Evolutionary conservation across 805 yeast genomes (phyloP), one percentile per base, ranked within the genome.

Genomic region (Kodamaea restingae): DNA sequence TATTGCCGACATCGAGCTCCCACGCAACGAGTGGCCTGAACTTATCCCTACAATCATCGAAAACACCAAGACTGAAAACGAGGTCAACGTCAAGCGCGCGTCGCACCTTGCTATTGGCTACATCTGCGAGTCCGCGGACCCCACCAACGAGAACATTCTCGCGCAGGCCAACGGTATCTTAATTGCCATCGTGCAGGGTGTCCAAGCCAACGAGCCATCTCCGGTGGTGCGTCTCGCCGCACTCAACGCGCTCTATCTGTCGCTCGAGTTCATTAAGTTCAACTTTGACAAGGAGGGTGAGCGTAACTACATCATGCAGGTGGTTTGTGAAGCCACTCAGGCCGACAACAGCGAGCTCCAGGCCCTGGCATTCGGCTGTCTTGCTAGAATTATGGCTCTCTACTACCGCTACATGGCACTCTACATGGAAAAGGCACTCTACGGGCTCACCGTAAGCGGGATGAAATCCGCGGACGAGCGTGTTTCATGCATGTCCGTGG

Each of bases 251-350:
- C 75, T 93, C 45, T 95, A 85, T 32, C 85, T 84, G 65, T 88
- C 98, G 21, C 75, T 93, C 51, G 95, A 83, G 49, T 93, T 91
- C 61, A 88, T 93, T 63, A 80, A 84, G 45, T 75, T 73, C 54
- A 93, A 93, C 65, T 93, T 93, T 71, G 88, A 81, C 51, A 76
- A 84, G 43, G 98, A 91, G 57, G 95, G 93, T 44, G 98, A 93
- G 71, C 79, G 98, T 57, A 90, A 93, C 61, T 88, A 84, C 64
- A 85, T 93, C 61, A 93, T 93, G 98, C 96, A 88, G 70, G 97
- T 93, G 31, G 97, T 93, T 11, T 93, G 98, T 67, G 98, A 93
- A 65, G 96, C 97, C 12, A 90, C 98, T n/a, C 96, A 91, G 62
- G 85, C 95, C 15, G 75, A 76, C 25, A 84, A 83, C 55, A 65